Percentiles rank a stretch among this genome's conserved stretches.
Conservation (phyloP, 768 basidiomycete genomes). For the Auriculariales sp. region DNA sequence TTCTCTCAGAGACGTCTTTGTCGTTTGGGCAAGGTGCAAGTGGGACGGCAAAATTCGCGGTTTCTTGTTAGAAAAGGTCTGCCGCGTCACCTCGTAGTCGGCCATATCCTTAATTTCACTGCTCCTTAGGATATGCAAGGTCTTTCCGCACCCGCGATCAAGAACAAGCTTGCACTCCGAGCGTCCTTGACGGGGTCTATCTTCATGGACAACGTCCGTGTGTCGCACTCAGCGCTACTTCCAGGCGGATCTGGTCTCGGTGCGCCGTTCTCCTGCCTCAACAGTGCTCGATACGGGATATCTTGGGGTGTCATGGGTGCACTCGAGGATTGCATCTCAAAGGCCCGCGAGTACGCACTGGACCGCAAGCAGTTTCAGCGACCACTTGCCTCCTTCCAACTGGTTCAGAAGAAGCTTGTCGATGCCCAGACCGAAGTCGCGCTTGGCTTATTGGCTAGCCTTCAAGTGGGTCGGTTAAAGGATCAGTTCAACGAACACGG, state of each 20-base stretch:
- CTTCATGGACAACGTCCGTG: slow-evolving; percentile 82
- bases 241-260: slow-evolving; percentile 65
- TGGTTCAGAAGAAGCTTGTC: slow-evolving; percentile 94
- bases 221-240: slow-evolving; percentile 60
- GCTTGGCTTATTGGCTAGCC: slow-evolving; percentile 58
- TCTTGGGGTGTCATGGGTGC: slow-evolving; percentile 96
- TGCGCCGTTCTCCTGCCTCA: slow-evolving; percentile 84
- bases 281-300: slow-evolving; percentile 79
- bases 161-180: slow-evolving; percentile 85
- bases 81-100: slow-evolving; percentile 4
- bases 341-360: slow-evolving; percentile 69
- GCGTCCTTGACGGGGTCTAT: slow-evolving; percentile 75
- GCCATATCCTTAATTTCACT: neutral
- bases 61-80: slow-evolving; percentile 80
- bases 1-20: slow-evolving; percentile 58
- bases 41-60: slow-evolving; percentile 88
- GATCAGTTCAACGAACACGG: too few species aligned
- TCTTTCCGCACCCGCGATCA: slow-evolving; percentile 72
- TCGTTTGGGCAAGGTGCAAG: slow-evolving; percentile 89
- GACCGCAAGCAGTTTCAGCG: slow-evolving; percentile 83
- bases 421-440: slow-evolving; percentile 83
- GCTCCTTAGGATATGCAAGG: slow-evolving; percentile 59
- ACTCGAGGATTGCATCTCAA: slow-evolving; percentile 76
- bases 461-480: slow-evolving; percentile 74
- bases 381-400: slow-evolving; percentile 87